phyloP scores from a whole-genome alignment of 2,329 filamentous ascomycete species.

The Neonectria neomacrospora region DNA sequence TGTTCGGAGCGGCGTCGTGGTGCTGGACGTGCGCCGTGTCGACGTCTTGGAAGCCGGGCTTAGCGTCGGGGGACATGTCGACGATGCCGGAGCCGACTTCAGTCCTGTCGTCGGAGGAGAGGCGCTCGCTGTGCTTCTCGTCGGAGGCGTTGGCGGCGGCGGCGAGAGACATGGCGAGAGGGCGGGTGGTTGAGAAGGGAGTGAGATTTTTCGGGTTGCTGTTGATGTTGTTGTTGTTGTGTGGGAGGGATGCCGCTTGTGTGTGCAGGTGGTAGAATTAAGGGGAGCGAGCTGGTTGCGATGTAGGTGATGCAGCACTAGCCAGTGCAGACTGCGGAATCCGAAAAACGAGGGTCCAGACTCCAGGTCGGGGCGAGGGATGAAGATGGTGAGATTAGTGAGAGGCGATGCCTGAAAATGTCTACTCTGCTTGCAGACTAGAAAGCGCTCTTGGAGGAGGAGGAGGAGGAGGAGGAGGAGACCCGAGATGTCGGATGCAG shows the following conservation, averaged over 20 bases:
- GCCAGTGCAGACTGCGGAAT: not conserved
- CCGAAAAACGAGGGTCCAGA: not conserved
- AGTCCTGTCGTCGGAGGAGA: conserved; percentile 47
- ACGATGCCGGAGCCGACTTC: conserved; percentile 45
- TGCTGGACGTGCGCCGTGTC: conserved; percentile 28
- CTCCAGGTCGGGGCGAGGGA: not conserved
- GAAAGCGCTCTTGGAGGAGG: not conserved
- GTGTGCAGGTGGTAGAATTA: not conserved
- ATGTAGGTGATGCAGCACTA: not conserved
- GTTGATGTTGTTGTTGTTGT: too few relatives aligned
- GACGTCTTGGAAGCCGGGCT: conserved; percentile 19
- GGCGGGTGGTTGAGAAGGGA: not conserved
- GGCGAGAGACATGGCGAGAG: conserved; percentile 30
- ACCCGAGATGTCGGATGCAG: not conserved
- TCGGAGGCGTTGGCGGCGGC: conserved; percentile 33
- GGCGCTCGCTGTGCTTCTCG: conserved; percentile 37
- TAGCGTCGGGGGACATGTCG: conserved; percentile 26
- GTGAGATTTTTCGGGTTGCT: not conserved
- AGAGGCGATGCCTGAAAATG: too few relatives aligned
- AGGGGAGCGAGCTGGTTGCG: not conserved
- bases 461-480: too few relatives aligned
- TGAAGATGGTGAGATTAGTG: too few relatives aligned
- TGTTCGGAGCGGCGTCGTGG: conserved; percentile 12
- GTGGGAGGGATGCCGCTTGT: not conserved
- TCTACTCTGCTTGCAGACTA: not conserved